phyloP scores from a whole-genome alignment of 768 basidiomycete genomes.

The Suillus weaverae region DNA sequence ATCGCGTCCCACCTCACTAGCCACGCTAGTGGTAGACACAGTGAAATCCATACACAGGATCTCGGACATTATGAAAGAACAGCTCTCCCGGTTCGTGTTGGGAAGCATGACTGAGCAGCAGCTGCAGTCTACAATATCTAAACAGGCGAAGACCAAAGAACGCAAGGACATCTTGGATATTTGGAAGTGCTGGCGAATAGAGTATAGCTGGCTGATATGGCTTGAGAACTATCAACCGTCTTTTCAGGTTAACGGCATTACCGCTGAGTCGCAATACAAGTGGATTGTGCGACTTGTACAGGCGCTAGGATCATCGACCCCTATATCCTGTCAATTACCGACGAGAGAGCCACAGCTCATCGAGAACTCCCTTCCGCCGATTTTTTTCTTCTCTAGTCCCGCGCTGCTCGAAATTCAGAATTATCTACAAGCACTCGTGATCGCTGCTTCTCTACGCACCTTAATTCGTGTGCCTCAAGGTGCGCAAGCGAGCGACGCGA shows the following conservation, averaged over 20 bases:
- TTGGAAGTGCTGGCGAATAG: conserved; percentile 41
- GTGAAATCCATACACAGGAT: conserved; percentile 50
- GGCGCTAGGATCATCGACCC: conserved; percentile 45
- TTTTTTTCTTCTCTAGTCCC: conserved; percentile 60
- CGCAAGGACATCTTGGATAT: conserved; percentile 51
- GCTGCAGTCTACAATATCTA: conserved; percentile 45
- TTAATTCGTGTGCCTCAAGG: conserved; percentile 40
- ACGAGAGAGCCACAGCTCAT: conserved; percentile 8
- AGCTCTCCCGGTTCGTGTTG: conserved; percentile 63
- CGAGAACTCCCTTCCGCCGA: conserved; percentile 59
- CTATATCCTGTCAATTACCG: conserved; percentile 35
- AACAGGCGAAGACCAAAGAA: conserved; percentile 57
- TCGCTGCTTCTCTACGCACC: conserved; percentile 58
- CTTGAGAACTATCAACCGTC: conserved; percentile 12
- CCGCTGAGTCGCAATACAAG: conserved; percentile 19
- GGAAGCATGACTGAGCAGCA: conserved; percentile 68
- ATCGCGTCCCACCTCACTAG: conserved; percentile 35
- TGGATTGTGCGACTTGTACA: conserved; percentile 54
- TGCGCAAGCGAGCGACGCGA: conserved; percentile 10
- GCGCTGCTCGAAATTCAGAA: conserved; percentile 63
- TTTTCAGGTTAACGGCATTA: conserved; percentile 14
- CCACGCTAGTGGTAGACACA: conserved; percentile 48
- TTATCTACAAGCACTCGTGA: conserved; percentile 67
- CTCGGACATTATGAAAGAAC: conserved; percentile 64
- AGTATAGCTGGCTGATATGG: conserved; percentile 27